Evolutionary conservation across 306 rosid species (phyloP), one percentile per base, ranked within the genome.

Genomic region (Dicorynia guianensis): DNA sequence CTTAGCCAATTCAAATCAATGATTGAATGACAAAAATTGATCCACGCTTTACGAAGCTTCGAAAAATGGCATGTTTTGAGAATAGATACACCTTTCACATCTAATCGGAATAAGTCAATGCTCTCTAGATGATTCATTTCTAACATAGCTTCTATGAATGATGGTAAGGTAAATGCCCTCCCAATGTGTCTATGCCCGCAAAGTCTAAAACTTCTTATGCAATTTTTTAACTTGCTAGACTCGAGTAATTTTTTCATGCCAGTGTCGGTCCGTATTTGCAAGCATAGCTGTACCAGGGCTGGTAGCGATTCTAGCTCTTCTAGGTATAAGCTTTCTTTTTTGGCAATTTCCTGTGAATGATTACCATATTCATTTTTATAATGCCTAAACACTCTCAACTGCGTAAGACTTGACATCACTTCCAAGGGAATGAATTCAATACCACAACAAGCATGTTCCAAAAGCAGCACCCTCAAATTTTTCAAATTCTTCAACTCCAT

Each of bases 271-370:
- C 12, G 0, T 13, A 63, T 7, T 0, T 10, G 0, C 0, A 63
- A 6, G 5, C 43, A 3, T 9, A 78, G 2, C 63, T 71, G 77
- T 36, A 53, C 77, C 14, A 79, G 11, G 8, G 55, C 5, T 14
- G 52, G 67, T 6, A 71, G 14, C 36, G 50, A 50, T 20, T 71
- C 77, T 25, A 78, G 14, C 53, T 71, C 55, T 54, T 43, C 36
- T 14, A 78, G 38, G 8, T 71, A 19, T 62, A 1, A 11, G 36
- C 20, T 50, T 50, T 9, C 18, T 12, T 52, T 50, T 20, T 15
- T 8, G n/a, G n/a, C n/a, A n/a, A n/a, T n/a, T n/a, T n/a, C n/a
- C n/a, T n/a, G n/a, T n/a, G n/a, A n/a, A n/a, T n/a, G n/a, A n/a
- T n/a, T n/a, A n/a, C n/a, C 8, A 35, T 20, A 4, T 25, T 15